phyloP scores from a whole-genome alignment of 345 rosid genomes.

The Ceriops decandra region DNA sequence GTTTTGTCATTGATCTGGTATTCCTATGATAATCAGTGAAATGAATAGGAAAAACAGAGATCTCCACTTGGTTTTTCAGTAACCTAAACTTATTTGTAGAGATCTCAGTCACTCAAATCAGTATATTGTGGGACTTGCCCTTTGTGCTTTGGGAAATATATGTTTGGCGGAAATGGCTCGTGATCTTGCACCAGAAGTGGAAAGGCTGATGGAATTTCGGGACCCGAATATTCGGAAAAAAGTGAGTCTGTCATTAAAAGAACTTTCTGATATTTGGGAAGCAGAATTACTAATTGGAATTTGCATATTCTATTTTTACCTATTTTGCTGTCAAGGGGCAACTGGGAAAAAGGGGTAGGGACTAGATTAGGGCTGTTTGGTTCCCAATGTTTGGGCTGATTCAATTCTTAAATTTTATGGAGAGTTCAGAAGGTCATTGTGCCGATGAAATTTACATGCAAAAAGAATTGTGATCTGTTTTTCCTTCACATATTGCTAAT shows the following conservation, averaged over 20 bases:
- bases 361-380: neutral
- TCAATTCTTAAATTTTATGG: neutral
- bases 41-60: constrained; percentile 1
- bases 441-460: neutral
- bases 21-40: neutral
- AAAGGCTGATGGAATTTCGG: constrained; percentile 91
- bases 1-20: neutral
- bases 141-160: constrained; percentile 99
- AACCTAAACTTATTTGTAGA: constrained; percentile 69
- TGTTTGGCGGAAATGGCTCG: constrained; percentile 99
- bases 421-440: neutral
- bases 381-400: neutral
- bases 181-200: constrained; percentile 99
- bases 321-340: neutral
- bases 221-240: constrained; percentile 98
- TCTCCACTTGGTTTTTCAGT: constrained; percentile 7
- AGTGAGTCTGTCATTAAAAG: constrained; percentile 37
- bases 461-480: neutral
- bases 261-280: neutral
- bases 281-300: neutral
- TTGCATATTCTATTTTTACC: neutral
- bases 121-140: constrained; percentile 97
- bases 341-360: neutral
- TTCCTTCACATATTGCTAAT: neutral
- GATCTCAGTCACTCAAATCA: constrained; percentile 97